Conservation (phyloP, 129 eudicot species). For the Solidago caesia region DNA sequence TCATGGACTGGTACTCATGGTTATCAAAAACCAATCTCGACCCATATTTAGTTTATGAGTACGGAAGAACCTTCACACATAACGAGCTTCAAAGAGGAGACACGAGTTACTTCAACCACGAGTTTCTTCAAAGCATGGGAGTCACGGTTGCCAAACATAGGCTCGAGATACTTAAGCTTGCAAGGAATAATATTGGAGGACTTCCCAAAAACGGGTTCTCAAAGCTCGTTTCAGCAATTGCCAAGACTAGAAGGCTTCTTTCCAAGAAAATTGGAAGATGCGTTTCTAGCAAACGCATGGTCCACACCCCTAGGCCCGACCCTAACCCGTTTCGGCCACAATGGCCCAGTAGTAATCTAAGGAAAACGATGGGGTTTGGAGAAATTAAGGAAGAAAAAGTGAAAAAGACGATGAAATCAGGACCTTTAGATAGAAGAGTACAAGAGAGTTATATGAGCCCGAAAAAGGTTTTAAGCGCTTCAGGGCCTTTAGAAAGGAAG, state of each 20-base stretch:
- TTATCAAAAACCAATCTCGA: slow-evolving; percentile 59
- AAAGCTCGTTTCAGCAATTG: slow-evolving; percentile 38
- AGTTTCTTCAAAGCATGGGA: slow-evolving; percentile 71
- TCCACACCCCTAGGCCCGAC: slow-evolving; percentile 25
- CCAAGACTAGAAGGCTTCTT: slow-evolving; percentile 45
- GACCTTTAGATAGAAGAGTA: slow-evolving; percentile 54
- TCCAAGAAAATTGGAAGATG: slow-evolving; percentile 40
- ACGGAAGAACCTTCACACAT: slow-evolving; percentile 41
- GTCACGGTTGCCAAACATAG: slow-evolving; percentile 61
- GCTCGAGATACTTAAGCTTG: slow-evolving; percentile 64
- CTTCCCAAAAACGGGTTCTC: slow-evolving; percentile 33
- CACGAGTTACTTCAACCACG: slow-evolving; percentile 54
- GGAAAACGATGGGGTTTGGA: slow-evolving; percentile 33
- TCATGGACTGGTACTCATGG: slow-evolving; percentile 87
- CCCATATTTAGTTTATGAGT: slow-evolving; percentile 47
- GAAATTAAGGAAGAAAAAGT: slow-evolving; percentile 23
- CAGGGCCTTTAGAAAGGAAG: slow-evolving; percentile 63
- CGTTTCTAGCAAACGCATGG: slow-evolving; percentile 28
- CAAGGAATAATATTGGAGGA: slow-evolving; percentile 27
- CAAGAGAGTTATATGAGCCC: slow-evolving; percentile 30
- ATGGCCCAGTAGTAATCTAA: slow-evolving; percentile 48
- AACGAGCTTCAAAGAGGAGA: slow-evolving; percentile 63
- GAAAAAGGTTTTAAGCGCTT: slow-evolving; percentile 33
- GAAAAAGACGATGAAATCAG: slow-evolving; percentile 46
- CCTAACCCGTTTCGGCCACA: slow-evolving; percentile 44